phyloP scores from a whole-genome alignment of 768 basidiomycete genomes.

The Rhizopogon sp. region DNA sequence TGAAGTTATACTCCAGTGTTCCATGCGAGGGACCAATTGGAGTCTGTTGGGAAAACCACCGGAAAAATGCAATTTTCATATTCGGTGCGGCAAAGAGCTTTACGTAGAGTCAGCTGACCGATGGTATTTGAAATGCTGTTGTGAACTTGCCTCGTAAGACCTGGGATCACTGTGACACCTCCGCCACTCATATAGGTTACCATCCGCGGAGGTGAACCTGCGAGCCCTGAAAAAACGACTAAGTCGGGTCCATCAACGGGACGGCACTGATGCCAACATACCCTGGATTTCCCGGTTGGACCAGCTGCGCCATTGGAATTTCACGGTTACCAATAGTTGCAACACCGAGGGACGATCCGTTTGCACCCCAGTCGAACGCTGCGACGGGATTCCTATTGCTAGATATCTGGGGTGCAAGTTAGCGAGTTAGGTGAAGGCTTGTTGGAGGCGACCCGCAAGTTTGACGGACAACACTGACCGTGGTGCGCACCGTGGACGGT shows the following conservation, averaged over 20 bases:
- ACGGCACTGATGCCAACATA: constrained; percentile 25
- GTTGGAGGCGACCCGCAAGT: constrained; percentile 1
- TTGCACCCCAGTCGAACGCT: constrained; percentile 42
- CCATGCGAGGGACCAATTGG: constrained; percentile 63
- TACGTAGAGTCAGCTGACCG: not conserved
- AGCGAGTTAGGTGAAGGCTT: constrained; percentile 36
- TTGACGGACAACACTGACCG: constrained; percentile 12
- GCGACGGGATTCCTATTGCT: constrained; percentile 49
- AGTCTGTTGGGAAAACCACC: constrained; percentile 45
- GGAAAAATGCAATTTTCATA: constrained; percentile 53
- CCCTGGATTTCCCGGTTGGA: constrained; percentile 47
- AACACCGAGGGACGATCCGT: constrained; percentile 29
- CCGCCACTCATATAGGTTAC: constrained; percentile 63
- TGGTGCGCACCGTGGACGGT: constrained; percentile 21
- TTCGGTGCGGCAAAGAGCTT: constrained; percentile 38
- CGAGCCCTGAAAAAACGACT: constrained; percentile 43
- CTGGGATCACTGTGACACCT: constrained; percentile 39
- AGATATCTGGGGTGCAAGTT: constrained; percentile 29
- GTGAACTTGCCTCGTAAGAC: constrained; percentile 56
- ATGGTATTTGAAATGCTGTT: not conserved
- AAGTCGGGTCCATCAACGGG: constrained; percentile 9
- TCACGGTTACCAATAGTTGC: constrained; percentile 50
- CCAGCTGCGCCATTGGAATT: constrained; percentile 59
- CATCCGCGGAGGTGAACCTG: constrained; percentile 52
- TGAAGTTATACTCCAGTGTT: constrained; percentile 59